Evolutionary conservation across 306 rosid species (phyloP), one percentile per base, ranked within the genome.

Genomic region (Prunus padus): DNA sequence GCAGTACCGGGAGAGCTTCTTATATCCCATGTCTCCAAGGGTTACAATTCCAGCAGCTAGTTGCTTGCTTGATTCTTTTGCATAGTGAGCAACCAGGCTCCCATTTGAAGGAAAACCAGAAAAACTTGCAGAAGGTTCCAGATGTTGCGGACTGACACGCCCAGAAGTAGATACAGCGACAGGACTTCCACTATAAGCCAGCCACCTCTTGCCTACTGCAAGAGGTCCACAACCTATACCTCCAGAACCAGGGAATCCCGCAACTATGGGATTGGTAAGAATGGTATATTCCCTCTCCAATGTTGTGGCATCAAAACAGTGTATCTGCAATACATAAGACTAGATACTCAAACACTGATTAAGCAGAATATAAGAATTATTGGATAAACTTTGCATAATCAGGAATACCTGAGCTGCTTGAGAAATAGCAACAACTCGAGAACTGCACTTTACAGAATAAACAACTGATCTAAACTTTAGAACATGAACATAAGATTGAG

Each of bases 61-160:
- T 76, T 92, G 97, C 87, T 96, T 92, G 89, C 99, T 96, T 40
- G 99, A 92, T 60, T 96, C 94, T 82, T 90, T 96, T 54, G 99
- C 98, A 87, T 89, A 92, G 81, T 95, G 98, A 47, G 92, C 96
- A 85, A 96, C 96, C 76, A 92, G 57, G 82, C 94, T 88, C 62
- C 99, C 98, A 73, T 92, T 92, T 77, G 96, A 86, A 85, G 96
- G 81, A 82, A 84, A 86, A 79, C 86, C 85, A 79, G 94, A 82
- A 81, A 85, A 80, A 77, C 96, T 89, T 44, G 87, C 86, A 71
- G 97, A 90, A 81, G 90, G 82, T 31, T 80, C 82, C 83, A 96
- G 76, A 71, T 96, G 92, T 68, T 96, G 94, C 4, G 92, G 96
- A 44, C 74, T 88, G 26, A 96, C 97, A 71, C 88, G 89, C 62